phyloP scores from a whole-genome alignment of 352 stramenopile genomes.

The Aphanomyces euteiches region DNA sequence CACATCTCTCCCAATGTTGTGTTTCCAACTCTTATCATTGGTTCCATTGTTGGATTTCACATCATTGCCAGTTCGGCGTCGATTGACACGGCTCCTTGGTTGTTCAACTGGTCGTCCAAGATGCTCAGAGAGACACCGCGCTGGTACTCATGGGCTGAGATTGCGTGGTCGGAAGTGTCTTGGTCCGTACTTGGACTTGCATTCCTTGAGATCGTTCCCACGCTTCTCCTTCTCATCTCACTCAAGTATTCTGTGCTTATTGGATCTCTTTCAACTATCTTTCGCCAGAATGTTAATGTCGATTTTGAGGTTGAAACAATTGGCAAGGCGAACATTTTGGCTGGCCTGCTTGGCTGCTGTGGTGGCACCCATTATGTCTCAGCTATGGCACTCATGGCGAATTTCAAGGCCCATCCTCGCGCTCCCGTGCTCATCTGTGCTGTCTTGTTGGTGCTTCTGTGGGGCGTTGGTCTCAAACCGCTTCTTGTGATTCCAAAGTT shows the following conservation, averaged over 20 bases:
- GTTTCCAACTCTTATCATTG: constrained; percentile 59
- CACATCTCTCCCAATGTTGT: constrained; percentile 64
- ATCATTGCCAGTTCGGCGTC: constrained; percentile 34
- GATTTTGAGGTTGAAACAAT: constrained; percentile 82
- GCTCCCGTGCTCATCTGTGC: constrained; percentile 68
- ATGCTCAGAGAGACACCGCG: constrained; percentile 66
- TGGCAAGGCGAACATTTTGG: constrained; percentile 64
- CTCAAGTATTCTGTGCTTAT: constrained; percentile 81
- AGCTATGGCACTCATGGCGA: constrained; percentile 81
- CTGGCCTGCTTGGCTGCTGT: constrained; percentile 59
- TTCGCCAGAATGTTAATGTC: constrained; percentile 68
- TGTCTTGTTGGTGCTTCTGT: constrained; percentile 50
- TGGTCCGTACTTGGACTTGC: constrained; percentile 58
- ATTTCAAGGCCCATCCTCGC: constrained; percentile 75
- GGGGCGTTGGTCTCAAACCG: constrained; percentile 58
- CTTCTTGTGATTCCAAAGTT: constrained; percentile 80
- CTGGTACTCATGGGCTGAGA: constrained; percentile 72
- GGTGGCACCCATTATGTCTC: constrained; percentile 77
- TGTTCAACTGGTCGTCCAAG: constrained; percentile 61
- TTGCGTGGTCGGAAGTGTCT: constrained; percentile 55
- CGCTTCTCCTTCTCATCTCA: constrained; percentile 64
- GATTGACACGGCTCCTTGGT: constrained; percentile 38
- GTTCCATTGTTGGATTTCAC: constrained; percentile 63
- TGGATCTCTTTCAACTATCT: constrained; percentile 75
- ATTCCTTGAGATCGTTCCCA: constrained; percentile 59